Conservation (phyloP, 1,284 basidiomycete genomes). For the Heterobasidion annosum region DNA sequence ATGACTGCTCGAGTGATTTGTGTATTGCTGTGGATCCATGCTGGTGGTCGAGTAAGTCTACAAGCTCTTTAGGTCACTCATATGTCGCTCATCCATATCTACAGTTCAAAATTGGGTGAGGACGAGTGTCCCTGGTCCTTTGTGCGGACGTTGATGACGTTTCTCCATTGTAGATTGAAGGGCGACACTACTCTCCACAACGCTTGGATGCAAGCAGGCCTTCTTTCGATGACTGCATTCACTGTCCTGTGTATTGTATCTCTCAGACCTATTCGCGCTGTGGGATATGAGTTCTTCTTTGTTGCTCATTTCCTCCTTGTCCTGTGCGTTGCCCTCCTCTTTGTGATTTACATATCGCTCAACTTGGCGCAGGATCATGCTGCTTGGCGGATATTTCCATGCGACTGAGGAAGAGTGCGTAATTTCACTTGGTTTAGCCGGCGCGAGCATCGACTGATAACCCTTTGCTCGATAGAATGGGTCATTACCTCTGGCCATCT, state of each 20-base stretch:
- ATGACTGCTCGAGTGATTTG: slow-evolving; percentile 39
- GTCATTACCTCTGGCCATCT: slow-evolving; percentile 42
- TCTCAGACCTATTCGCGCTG: slow-evolving; percentile 14
- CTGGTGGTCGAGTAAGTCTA: slow-evolving; percentile 29
- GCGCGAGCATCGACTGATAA: neutral
- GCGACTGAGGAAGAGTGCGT: slow-evolving; percentile 18
- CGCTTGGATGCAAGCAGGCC: slow-evolving; percentile 5
- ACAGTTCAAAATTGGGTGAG: slow-evolving; percentile 3
- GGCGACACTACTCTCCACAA: neutral
- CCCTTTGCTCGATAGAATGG: slow-evolving; percentile 11
- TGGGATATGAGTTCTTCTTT: slow-evolving; percentile 18
- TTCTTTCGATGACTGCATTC: slow-evolving; percentile 12
- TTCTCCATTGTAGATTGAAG: neutral
- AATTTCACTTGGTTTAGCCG: neutral
- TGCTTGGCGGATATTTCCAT: slow-evolving; percentile 24
- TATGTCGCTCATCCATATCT: neutral
- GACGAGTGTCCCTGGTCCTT: neutral
- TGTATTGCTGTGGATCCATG: slow-evolving; percentile 43
- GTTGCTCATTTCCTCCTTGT: slow-evolving; percentile 16
- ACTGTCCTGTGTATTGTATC: slow-evolving; percentile 15
- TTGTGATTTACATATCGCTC: neutral
- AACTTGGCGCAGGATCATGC: slow-evolving; percentile 11
- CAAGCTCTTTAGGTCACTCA: neutral
- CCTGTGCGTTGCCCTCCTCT: slow-evolving; percentile 10
- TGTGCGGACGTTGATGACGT: neutral